phyloP scores from a whole-genome alignment of 2,329 filamentous ascomycete species.

The Trichophyton rubrum region DNA sequence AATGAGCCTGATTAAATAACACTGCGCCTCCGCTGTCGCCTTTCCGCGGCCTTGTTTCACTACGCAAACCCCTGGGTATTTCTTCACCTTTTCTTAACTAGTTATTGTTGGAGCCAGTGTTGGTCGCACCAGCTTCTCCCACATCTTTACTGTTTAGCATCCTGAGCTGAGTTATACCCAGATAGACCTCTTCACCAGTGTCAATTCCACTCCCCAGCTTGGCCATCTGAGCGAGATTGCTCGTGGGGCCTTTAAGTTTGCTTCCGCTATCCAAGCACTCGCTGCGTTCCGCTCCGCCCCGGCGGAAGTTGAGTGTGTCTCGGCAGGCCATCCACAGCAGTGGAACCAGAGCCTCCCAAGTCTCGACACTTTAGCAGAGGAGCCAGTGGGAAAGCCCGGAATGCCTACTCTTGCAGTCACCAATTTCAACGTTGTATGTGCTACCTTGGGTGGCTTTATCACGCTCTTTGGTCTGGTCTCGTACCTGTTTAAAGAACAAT shows the following conservation, averaged over 20 bases:
- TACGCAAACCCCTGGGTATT: neutral
- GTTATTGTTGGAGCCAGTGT: neutral
- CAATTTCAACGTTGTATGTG: conserved; percentile 76
- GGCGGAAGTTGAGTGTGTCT: neutral
- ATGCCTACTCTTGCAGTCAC: conserved; percentile 54
- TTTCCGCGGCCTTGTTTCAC: neutral
- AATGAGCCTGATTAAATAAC: conserved; percentile 2
- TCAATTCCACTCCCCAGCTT: too few species aligned
- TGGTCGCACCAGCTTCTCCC: neutral
- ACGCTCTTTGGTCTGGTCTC: conserved; percentile 84
- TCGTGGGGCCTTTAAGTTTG: neutral
- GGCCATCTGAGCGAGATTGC: too few species aligned
- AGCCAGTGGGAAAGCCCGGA: conserved; percentile 6
- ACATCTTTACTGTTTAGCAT: neutral
- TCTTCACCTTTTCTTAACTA: neutral
- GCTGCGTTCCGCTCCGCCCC: neutral
- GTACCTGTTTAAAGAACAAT: conserved; percentile 77
- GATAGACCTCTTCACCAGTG: too few species aligned
- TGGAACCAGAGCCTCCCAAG: neutral
- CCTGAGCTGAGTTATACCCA: neutral
- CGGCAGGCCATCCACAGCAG: neutral
- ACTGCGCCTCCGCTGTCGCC: neutral
- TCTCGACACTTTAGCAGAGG: neutral
- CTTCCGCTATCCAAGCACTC: neutral
- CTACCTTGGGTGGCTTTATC: conserved; percentile 73